Base-by-base conservation (phyloP, 2,329 filamentous ascomycete genomes). In the Leptographium procerum region DNA sequence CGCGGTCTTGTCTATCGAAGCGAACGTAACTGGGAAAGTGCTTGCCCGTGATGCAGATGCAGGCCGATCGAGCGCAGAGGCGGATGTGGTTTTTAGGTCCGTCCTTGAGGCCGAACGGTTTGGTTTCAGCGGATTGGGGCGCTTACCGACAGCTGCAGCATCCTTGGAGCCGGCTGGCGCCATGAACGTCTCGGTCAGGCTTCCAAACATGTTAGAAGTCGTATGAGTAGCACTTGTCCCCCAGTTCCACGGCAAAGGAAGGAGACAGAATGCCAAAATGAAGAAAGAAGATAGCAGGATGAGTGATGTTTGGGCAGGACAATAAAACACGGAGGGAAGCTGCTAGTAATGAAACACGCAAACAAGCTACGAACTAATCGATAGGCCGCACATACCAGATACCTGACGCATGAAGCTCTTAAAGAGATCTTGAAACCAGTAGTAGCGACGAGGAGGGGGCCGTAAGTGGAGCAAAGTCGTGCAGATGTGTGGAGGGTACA, bases 101-200 rank as follows among this genome's bases (percentile, higher is more conserved):
- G 62, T 48, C 4, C 62, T 62, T 7, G 67, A 61, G 40, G 68
- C 67, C 34, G 70, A 67, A 28, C 64, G 65, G 26, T 65, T 62
- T 13, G 68, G 61, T 56, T 67, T 65, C 56, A 69, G 61, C n/a
- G 67, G 64, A 34, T 61, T 67, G 7, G 66, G 60, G 52, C 65
- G 64, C 28, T 63, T 60, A 36, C 61, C 60, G 31, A 63, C 57
- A 55, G 63, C 61, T 2, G 56, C 59, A 31, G 66, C 57, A 56
- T 64, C 61, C 51, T 63, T 63, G 26, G 65, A 56, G 58, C 62
- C 52, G 57, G 64, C 62, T 48, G 67, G 66, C 29, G 66, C 64
- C 67, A 69, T 68, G 59, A 63, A 62, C 61, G 63, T 67, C 54
- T 62, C 61, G 58, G 64, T 68, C 61, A 66, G 61, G 57, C 67